phyloP scores from a whole-genome alignment of 495 filamentous ascomycete genomes.

The Xylaria cubensis region DNA sequence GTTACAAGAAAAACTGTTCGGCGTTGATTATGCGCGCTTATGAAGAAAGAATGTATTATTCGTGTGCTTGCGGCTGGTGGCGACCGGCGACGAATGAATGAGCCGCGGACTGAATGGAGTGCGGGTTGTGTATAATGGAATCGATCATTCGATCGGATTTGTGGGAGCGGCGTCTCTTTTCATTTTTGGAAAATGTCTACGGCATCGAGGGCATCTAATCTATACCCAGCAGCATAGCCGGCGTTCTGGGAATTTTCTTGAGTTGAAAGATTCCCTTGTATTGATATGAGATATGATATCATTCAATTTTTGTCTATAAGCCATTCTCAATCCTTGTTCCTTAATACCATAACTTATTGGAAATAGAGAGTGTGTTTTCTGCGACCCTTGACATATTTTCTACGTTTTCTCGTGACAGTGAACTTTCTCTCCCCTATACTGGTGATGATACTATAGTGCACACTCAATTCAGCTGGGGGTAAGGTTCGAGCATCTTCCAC shows the following conservation, averaged over 20 bases:
- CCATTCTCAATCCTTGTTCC: background rate
- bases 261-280: conserved; percentile 6
- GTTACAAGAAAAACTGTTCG: background rate
- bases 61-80: background rate
- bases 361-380: background rate
- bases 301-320: conserved; percentile 1
- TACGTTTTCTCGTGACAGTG: background rate
- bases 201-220: conserved; percentile 24
- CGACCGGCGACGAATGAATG: background rate
- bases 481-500: background rate
- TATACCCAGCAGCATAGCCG: conserved; percentile 30
- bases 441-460: background rate
- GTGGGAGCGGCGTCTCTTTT: background rate
- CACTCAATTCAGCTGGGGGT: background rate
- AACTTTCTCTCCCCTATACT: background rate
- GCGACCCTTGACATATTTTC: background rate
- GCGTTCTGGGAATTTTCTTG: conserved; percentile 24
- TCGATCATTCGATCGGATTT: background rate
- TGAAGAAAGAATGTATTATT: conserved; percentile 2
- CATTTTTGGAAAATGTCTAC: background rate
- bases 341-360: background rate
- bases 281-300: conserved; percentile 24
- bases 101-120: background rate
- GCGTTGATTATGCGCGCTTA: conserved; percentile 1
- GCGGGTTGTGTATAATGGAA: background rate